Conservation (phyloP, 1,284 basidiomycete species). For the Golubevia sp. region DNA sequence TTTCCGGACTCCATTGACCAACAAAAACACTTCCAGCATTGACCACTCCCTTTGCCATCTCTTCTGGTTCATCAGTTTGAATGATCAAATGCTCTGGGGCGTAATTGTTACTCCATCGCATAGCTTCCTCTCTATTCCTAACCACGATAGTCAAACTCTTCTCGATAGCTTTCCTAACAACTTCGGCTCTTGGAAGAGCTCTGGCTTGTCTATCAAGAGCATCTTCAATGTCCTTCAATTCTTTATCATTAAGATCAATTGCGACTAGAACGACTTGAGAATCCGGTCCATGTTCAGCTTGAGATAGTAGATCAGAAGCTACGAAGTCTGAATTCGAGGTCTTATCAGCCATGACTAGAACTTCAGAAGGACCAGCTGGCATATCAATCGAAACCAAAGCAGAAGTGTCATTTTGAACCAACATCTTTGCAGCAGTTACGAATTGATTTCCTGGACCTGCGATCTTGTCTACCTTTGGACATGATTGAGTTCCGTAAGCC, state of each 20-base stretch:
- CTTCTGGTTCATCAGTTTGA: conserved; percentile 34
- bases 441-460: conserved; percentile 99
- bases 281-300: conserved; percentile 95
- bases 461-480: conserved; percentile 98
- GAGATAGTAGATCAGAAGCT: conserved; percentile 92
- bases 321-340: conserved; percentile 86
- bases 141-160: conserved; percentile 89
- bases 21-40: conserved; percentile 89
- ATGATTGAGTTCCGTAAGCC: conserved; percentile 91
- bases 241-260: conserved; percentile 71
- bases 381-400: conserved; percentile 97
- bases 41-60: conserved; percentile 36
- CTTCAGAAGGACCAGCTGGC: conserved; percentile 97
- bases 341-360: conserved; percentile 89
- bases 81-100: conserved; percentile 88
- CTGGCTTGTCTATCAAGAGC: conserved; percentile 88
- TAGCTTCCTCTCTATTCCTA: conserved; percentile 73
- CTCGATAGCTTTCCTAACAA: conserved; percentile 85
- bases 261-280: conserved; percentile 94
- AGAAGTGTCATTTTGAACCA: conserved; percentile 98
- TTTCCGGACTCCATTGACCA: conserved; percentile 74
- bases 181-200: conserved; percentile 83
- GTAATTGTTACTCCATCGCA: conserved; percentile 92
- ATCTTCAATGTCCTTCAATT: conserved; percentile 76
- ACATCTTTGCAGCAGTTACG: conserved; percentile 82